These are phyloP conservation scores for Rhododendron kiyosumense DNA, from an alignment of 148 eudicot species.

Conservation along the genomic window DNA sequence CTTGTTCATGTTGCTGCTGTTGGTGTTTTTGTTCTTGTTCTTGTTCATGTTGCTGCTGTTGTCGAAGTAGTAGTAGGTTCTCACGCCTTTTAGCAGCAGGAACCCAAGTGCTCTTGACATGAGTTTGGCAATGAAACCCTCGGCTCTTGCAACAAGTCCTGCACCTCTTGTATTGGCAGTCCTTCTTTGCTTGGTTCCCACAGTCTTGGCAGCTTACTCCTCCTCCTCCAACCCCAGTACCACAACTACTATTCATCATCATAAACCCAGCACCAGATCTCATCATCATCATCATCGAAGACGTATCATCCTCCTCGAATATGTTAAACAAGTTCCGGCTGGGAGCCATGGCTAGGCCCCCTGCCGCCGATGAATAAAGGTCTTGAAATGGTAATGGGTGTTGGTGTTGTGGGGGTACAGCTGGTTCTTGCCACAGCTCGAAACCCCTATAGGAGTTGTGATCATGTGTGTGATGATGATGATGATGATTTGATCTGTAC, in stretches of 20 bases:
- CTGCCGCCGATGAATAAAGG: conserved; percentile 20
- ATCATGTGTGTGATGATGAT: too few relatives aligned
- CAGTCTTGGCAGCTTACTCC: conserved; percentile 55
- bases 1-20: conserved; percentile 17
- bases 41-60: conserved; percentile 21
- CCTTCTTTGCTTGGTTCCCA: conserved; percentile 69
- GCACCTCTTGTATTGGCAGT: conserved; percentile 52
- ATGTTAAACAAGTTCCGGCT: conserved; percentile 11
- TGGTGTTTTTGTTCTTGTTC: conserved; percentile 14
- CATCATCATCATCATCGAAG: conserved; percentile 15
- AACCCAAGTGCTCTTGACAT: conserved; percentile 66
- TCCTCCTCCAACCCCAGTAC: conserved; percentile 18
- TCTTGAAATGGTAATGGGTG: conserved; percentile 24
- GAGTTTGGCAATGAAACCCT: conserved; percentile 59
- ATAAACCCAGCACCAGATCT: conserved; percentile 22
- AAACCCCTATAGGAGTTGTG: conserved; percentile 21
- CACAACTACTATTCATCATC: conserved; percentile 15
- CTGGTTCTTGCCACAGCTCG: conserved; percentile 44
- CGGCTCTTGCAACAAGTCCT: conserved; percentile 63
- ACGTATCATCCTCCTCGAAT: conserved; percentile 16
- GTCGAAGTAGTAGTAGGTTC: conserved; percentile 22
- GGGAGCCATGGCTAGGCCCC: conserved; percentile 26
- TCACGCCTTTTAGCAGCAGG: conserved; percentile 48
- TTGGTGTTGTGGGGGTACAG: conserved; percentile 19
- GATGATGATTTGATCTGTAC: neutral